Base-by-base conservation (phyloP, 2,329 filamentous ascomycete genomes). In the Phialophora expanda region DNA sequence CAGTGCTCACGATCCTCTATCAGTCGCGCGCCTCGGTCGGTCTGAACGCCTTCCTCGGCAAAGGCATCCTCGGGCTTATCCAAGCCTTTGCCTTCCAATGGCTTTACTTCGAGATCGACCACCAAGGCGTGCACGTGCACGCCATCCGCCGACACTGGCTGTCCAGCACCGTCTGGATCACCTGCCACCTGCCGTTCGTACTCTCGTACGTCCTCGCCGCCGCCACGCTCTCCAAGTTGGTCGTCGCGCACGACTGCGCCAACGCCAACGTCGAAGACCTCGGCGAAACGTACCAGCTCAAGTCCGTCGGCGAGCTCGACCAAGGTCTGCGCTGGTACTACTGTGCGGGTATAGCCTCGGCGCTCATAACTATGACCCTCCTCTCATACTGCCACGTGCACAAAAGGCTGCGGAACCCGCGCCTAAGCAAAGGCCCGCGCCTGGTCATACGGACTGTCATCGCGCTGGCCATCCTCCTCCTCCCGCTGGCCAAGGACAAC, bases 41-140 rank as follows among this genome's bases (percentile, higher is more conserved):
- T 46, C 57, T 61, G 17, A 61, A 53, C 26, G 57, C 57, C 6
- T 61, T 61, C 12, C 46, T 61, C 8, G 57, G 57, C 46, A 61
- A 61, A 11, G 57, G 57, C 20, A 61, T 61, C 48, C 57, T 61
- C 3, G 57, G 57, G 11, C 57, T 61, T 1, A 61, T 53, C 20
- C 57, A 61, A 41, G 57, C 57, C 30, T 61, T 61, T 12, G 57
- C 57, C 26, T 61, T 61, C 26, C 57, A 61, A 41, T 61, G 57
- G 46, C 11, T 61, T 20, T 61, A 61, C 46, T 61, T 61, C 20
- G 57, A 61, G 30, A 61, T 61, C 26, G 57, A 61, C 30, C 57
- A 61, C 44, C 44, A 61, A 1, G 57, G 57, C 7, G 57, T 61
- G 28, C 57, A 60, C 28, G 44, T 60, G 7, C 57, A 61, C 46